A percentile compares a stretch with the other conserved stretches of the same genome.
These are phyloP conservation scores for Rhodocollybia butyracea DNA, from an alignment of 768 basidiomycete genomes.

Conservation along the genomic window DNA sequence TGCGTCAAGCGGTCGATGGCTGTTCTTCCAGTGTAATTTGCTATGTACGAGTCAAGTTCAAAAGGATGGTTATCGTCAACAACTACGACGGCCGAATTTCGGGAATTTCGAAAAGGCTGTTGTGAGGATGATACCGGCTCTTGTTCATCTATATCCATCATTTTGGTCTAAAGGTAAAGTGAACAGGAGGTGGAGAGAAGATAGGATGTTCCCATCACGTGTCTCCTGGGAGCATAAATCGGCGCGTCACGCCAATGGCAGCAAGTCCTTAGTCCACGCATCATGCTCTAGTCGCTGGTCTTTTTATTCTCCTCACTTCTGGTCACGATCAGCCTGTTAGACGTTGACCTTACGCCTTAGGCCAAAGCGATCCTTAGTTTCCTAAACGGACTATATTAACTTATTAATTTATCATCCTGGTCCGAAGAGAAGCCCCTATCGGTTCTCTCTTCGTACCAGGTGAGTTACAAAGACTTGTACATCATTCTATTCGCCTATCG, in stretches of 20 bases:
- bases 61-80: slow-evolving; percentile 84
- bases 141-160: slow-evolving; percentile 9
- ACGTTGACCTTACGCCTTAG: too few relatives aligned
- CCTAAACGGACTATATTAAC: too few relatives aligned
- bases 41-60: slow-evolving; percentile 78
- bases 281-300: background rate
- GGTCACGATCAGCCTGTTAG: too few relatives aligned
- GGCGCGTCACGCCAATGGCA: background rate
- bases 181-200: background rate
- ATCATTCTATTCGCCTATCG: too few relatives aligned
- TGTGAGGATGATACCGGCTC: slow-evolving; percentile 10
- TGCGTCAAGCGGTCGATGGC: slow-evolving; percentile 72
- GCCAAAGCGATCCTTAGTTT: too few relatives aligned
- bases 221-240: background rate
- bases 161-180: background rate
- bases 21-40: slow-evolving; percentile 74
- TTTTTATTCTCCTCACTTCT: background rate
- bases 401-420: too few relatives aligned
- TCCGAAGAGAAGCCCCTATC: too few relatives aligned
- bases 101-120: slow-evolving; percentile 9
- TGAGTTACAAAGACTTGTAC: too few relatives aligned
- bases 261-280: too few relatives aligned
- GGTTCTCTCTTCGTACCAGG: too few relatives aligned
- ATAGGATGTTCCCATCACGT: background rate
- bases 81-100: slow-evolving; percentile 28